phyloP scores from a whole-genome alignment of 495 filamentous ascomycete species.

The Lepraria neglecta region DNA sequence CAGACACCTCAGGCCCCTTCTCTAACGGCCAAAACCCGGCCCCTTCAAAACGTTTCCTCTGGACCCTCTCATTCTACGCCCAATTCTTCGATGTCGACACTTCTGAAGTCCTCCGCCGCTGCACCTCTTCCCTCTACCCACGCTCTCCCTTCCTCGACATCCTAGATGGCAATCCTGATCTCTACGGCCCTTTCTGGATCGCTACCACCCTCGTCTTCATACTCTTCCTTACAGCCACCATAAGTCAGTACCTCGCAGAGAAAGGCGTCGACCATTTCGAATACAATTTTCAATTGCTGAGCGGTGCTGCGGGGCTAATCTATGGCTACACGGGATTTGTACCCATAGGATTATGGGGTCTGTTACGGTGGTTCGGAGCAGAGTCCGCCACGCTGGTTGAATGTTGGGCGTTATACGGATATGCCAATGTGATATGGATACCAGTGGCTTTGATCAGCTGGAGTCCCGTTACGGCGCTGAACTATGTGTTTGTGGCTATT shows the following conservation, averaged over 20 bases:
- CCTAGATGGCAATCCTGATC: constrained; percentile 91
- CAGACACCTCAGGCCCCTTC: constrained; percentile 54
- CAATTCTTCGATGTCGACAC: constrained; percentile 99
- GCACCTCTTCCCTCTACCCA: constrained; percentile 77
- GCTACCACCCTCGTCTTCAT: constrained; percentile 96
- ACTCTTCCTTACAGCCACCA: constrained; percentile 88
- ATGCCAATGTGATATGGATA: constrained; percentile 94
- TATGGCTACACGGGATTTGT: constrained; percentile 89
- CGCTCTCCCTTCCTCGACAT: constrained; percentile 92
- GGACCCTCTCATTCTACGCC: constrained; percentile 88
- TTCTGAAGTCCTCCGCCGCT: constrained; percentile 73
- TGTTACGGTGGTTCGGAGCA: constrained; percentile 86
- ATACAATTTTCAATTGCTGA: constrained; percentile 82
- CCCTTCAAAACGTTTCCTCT: constrained; percentile 77
- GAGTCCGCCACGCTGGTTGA: constrained; percentile 83
- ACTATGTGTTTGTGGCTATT: constrained; percentile 87
- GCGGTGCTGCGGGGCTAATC: constrained; percentile 77
- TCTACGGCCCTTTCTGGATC: constrained; percentile 97
- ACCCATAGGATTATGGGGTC: constrained; percentile 78
- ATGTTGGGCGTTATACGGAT: constrained; percentile 90
- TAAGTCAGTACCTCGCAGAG: constrained; percentile 75
- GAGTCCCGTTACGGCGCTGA: constrained; percentile 75
- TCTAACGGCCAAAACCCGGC: constrained; percentile 46
- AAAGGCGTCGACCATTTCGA: constrained; percentile 57
- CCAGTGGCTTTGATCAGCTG: constrained; percentile 87